Percentiles rank a stretch among this genome's conserved stretches.
Conservation (phyloP, 768 basidiomycete genomes). For the Psilocybe cyanescens region DNA sequence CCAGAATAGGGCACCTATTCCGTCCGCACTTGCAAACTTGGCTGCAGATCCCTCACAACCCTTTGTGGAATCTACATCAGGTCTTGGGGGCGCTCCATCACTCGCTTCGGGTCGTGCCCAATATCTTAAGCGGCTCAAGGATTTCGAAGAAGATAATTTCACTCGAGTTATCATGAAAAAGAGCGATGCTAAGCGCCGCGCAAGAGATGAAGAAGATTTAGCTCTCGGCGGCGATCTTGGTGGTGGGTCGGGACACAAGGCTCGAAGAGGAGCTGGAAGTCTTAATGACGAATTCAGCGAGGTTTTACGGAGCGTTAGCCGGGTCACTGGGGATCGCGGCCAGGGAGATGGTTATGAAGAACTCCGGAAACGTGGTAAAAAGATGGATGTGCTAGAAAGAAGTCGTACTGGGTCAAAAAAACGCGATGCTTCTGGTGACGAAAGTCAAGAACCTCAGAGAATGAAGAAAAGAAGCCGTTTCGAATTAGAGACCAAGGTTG, state of each 20-base stretch:
- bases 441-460: slow-evolving; percentile 28
- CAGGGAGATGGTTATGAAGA: slow-evolving; percentile 82
- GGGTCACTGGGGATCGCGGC: slow-evolving; percentile 41
- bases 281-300: slow-evolving; percentile 88
- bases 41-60: slow-evolving; percentile 73
- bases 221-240: slow-evolving; percentile 76
- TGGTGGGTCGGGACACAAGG: slow-evolving; percentile 47
- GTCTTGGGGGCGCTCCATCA: slow-evolving; percentile 65
- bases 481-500: slow-evolving; percentile 48
- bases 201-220: slow-evolving; percentile 83
- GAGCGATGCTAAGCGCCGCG: slow-evolving; percentile 73
- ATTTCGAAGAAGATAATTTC: slow-evolving; percentile 96
- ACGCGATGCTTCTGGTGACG: slow-evolving; percentile 30
- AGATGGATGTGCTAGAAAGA: slow-evolving; percentile 60
- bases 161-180: slow-evolving; percentile 90
- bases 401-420: slow-evolving; percentile 44
- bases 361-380: slow-evolving; percentile 69
- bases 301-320: slow-evolving; percentile 65
- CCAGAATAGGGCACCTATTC: slow-evolving; percentile 57
- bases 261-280: slow-evolving; percentile 66
- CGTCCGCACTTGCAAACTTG: slow-evolving; percentile 66
- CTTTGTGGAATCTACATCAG: slow-evolving; percentile 71
- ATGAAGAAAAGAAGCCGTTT: slow-evolving; percentile 52
- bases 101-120: slow-evolving; percentile 70
- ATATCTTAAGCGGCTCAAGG: slow-evolving; percentile 77